Base-by-base conservation (phyloP, 140 eudicot genomes). In the Cichorium intybus region DNA sequence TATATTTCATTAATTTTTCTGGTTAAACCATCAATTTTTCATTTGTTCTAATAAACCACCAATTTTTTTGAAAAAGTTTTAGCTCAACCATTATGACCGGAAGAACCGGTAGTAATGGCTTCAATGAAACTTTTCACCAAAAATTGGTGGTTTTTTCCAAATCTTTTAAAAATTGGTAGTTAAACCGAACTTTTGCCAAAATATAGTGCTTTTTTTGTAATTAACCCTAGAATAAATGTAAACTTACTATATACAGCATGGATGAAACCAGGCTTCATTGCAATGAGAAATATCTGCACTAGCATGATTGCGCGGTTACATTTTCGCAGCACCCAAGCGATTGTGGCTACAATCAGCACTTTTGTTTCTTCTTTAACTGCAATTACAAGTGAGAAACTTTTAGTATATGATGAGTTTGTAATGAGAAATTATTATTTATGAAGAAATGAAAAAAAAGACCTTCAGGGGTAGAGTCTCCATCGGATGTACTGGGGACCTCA, bases 241-340 rank as follows among this genome's bases (percentile, higher is more conserved):
- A n/a, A n/a, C n/a, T n/a, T 86, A 94, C 99, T 82, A 78, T 94
- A 94, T 62, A 82, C 74, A 68, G 99, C 97, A 79, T 89, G 99
- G 78, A 94, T 76, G 66, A 94, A 84, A 76, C 99, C 97, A 69
- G 99, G 97, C 84, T 86, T 89, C 81, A 84, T 80, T 12, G 99
- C 97, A 34, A 94, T 89, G 65, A 94, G 87, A 75, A 89, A 86
- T 66, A 94, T 89, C 65, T 89, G 80, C 72, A 85, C 70, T 60
- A 89, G 80, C 95, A 89, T 80, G 67, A 94, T 76, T 54, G 97
- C 88, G 26, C 99, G 88, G 68, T 88, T 86, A 61, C 89, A 84
- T 77, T 89, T 94, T 23, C 91, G 95, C 66, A 89, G 71, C 50
- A 86, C 85, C 97, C 99, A 94, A 72, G 97, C 96, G 66, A 94